phyloP scores from a whole-genome alignment of 495 filamentous ascomycete species.

The Penicillium desertorum region DNA sequence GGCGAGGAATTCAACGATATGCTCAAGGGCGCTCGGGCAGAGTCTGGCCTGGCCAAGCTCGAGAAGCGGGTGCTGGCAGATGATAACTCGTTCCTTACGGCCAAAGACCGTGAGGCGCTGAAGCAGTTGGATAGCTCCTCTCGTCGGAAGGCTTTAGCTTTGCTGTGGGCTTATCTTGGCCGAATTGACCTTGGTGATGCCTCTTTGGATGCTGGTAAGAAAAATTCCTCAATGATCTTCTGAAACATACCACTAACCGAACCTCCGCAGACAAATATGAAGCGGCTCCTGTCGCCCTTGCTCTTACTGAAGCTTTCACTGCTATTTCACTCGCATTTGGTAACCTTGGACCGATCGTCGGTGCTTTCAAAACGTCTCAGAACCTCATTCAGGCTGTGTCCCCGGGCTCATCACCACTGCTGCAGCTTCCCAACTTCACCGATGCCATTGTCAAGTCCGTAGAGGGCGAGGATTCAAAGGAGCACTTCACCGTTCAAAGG shows the following conservation, averaged over 20 bases:
- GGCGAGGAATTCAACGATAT: slow-evolving; percentile 77
- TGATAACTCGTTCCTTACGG: slow-evolving; percentile 47
- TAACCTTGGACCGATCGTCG: slow-evolving; percentile 75
- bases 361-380: slow-evolving; percentile 79
- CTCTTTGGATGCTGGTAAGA: slow-evolving; percentile 66
- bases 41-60: slow-evolving; percentile 72
- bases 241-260: slow-evolving; percentile 11
- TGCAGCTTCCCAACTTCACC: slow-evolving; percentile 90
- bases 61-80: slow-evolving; percentile 72
- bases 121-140: slow-evolving; percentile 74
- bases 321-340: slow-evolving; percentile 85
- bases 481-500: slow-evolving; percentile 75
- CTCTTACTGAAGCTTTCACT: slow-evolving; percentile 79
- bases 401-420: slow-evolving; percentile 78
- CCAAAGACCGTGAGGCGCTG: slow-evolving; percentile 57
- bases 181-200: slow-evolving; percentile 75
- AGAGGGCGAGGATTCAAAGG: slow-evolving; percentile 69
- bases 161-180: slow-evolving; percentile 93
- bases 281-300: slow-evolving; percentile 79
- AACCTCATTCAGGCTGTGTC: slow-evolving; percentile 85
- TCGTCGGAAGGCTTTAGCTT: slow-evolving; percentile 78
- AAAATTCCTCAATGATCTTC: not conserved
- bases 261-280: slow-evolving; percentile 60
- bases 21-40: slow-evolving; percentile 69
- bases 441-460: slow-evolving; percentile 68